Evolutionary conservation across 192 early-diverging fungal species (phyloP).

Genomic region (Mortierella antarctica): DNA sequence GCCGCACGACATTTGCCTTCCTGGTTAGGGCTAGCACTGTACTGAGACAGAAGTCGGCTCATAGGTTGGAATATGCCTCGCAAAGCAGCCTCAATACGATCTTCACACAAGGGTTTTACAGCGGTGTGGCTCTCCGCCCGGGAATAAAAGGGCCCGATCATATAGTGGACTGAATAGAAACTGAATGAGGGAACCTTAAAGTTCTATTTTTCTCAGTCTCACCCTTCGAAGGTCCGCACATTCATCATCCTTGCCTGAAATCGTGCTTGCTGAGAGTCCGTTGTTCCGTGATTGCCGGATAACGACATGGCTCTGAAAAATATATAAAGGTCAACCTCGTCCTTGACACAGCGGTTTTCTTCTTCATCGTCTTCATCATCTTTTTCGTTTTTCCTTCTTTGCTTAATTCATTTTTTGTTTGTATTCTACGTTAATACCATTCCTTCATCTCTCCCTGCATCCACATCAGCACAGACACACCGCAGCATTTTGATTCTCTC

Average conservation of each 20-base stretch:
- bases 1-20: too few relatives aligned
- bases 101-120: not conserved
- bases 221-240: too few relatives aligned
- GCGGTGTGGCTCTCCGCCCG: not conserved
- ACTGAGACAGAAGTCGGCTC: too few relatives aligned
- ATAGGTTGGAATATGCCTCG: too few relatives aligned
- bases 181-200: not conserved
- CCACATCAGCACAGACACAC: conserved; percentile 3
- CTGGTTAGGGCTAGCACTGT: too few relatives aligned
- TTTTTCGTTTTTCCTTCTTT: conserved; percentile 11
- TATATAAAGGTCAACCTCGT: conserved; percentile 6
- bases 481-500: not conserved
- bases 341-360: not conserved
- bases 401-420: conserved; percentile 14
- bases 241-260: too few relatives aligned
- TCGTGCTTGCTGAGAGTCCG: not conserved
- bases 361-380: conserved; percentile 5
- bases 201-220: not conserved
- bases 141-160: conserved; percentile 11
- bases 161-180: conserved; percentile 5
- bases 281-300: conserved; percentile 1
- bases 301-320: not conserved
- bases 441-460: conserved; percentile 3
- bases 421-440: conserved; percentile 6
- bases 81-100: not conserved